A percentile compares a stretch with the other conserved stretches of the same genome.
phyloP scores from a whole-genome alignment of 1,139 yeast species.

The Magnusiomyces fungicola region DNA sequence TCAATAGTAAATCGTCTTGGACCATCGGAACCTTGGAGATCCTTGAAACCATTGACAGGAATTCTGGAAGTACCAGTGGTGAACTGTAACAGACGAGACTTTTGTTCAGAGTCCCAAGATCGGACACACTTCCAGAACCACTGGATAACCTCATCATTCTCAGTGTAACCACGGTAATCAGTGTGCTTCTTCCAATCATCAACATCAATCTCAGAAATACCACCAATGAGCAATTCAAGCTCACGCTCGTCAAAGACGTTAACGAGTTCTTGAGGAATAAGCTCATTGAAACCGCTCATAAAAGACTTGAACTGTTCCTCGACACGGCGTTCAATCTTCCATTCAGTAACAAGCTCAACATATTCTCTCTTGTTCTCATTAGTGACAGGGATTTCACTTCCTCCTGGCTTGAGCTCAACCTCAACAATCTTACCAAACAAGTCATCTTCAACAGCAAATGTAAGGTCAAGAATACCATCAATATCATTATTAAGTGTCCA shows the following conservation, averaged over 20 bases:
- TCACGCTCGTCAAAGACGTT: slow-evolving; percentile 97
- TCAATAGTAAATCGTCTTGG: slow-evolving; percentile 98
- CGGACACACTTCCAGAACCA: slow-evolving; percentile 97
- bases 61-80: slow-evolving; percentile 98
- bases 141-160: slow-evolving; percentile 89
- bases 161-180: slow-evolving; percentile 96
- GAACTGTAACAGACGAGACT: slow-evolving; percentile 89
- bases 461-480: slow-evolving; percentile 74
- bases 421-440: slow-evolving; percentile 90
- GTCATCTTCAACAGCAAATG: slow-evolving; percentile 94
- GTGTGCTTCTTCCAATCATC: slow-evolving; percentile 99
- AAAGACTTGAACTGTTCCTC: slow-evolving; percentile 95
- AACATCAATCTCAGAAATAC: slow-evolving; percentile 93
- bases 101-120: slow-evolving; percentile 94
- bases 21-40: slow-evolving; percentile 96
- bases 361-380: slow-evolving; percentile 93
- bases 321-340: slow-evolving; percentile 90
- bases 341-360: slow-evolving; percentile 89
- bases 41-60: slow-evolving; percentile 98
- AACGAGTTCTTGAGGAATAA: slow-evolving; percentile 92
- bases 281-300: slow-evolving; percentile 93
- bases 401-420: slow-evolving; percentile 84
- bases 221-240: slow-evolving; percentile 91
- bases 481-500: slow-evolving; percentile 96
- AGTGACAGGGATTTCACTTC: slow-evolving; percentile 81